Percentiles rank a stretch among this genome's conserved stretches.
Conservation (phyloP, 2,329 filamentous ascomycete genomes). For the Colletotrichum zoysiae region DNA sequence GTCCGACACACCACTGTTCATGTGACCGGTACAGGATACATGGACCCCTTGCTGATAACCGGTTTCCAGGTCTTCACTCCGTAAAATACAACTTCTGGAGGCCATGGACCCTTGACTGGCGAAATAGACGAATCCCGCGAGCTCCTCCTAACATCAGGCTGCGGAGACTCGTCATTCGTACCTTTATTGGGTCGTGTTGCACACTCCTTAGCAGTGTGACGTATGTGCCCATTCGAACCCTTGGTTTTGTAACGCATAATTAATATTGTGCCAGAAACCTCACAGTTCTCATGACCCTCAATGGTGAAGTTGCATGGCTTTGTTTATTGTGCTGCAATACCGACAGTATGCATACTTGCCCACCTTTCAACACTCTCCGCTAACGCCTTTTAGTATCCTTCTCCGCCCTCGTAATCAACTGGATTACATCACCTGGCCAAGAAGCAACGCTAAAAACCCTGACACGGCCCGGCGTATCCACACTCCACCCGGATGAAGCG, state of each 20-base stretch:
- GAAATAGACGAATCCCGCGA: constrained; percentile 21
- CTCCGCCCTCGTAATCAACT: constrained; percentile 36
- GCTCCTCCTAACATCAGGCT: constrained; percentile 29
- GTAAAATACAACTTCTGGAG: constrained; percentile 37
- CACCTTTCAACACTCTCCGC: not conserved
- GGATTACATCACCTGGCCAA: constrained; percentile 31
- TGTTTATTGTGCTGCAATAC: constrained; percentile 36
- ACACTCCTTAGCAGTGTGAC: constrained; percentile 27
- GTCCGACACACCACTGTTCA: not conserved
- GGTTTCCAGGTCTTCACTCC: constrained; percentile 15
- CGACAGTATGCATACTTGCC: not conserved
- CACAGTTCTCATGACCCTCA: constrained; percentile 14
- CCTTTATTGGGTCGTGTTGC: constrained; percentile 36
- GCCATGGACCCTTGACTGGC: constrained; percentile 38
- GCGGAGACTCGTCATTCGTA: constrained; percentile 29
- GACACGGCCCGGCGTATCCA: constrained; percentile 18
- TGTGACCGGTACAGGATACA: too few species aligned
- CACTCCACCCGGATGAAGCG: constrained; percentile 21
- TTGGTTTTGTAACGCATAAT: not conserved
- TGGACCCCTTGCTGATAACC: not conserved
- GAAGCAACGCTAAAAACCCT: constrained; percentile 30
- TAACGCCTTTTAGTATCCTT: constrained; percentile 4
- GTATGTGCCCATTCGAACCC: not conserved
- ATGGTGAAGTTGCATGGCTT: constrained; percentile 33
- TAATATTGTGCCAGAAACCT: constrained; percentile 5